Conservation (phyloP, 345 rosid species). For the Cardamine occulta region DNA sequence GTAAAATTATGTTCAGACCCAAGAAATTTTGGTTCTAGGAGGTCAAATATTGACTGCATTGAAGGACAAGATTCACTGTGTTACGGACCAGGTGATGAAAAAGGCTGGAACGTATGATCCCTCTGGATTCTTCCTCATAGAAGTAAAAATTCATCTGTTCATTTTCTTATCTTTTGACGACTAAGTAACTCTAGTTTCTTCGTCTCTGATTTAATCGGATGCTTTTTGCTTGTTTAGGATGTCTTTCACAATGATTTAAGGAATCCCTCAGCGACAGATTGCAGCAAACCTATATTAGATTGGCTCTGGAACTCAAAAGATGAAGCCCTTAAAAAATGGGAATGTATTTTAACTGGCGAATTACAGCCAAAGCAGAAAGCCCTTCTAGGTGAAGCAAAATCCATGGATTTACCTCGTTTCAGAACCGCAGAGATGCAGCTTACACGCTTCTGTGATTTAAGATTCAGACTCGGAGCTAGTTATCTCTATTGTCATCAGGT, state of each 20-base stretch:
- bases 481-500: constrained; percentile 96
- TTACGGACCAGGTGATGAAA: constrained; percentile 73
- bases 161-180: background rate
- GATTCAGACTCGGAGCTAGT: constrained; percentile 80
- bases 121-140: constrained; percentile 91
- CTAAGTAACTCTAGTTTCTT: background rate
- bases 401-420: constrained; percentile 59
- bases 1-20: constrained; percentile 52
- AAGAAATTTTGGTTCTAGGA: constrained; percentile 87
- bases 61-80: constrained; percentile 81
- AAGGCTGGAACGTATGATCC: constrained; percentile 71
- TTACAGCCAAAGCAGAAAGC: constrained; percentile 59
- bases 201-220: constrained; percentile 15
- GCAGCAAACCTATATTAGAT: constrained; percentile 70
- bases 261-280: constrained; percentile 62
- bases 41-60: constrained; percentile 67
- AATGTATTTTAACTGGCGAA: constrained; percentile 62
- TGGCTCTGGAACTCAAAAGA: constrained; percentile 78
- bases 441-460: constrained; percentile 65
- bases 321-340: constrained; percentile 76
- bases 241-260: constrained; percentile 80
- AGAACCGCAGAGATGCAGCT: constrained; percentile 62
- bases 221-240: constrained; percentile 51
- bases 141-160: constrained; percentile 50
- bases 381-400: constrained; percentile 47